Conservation (phyloP, 306 rosid species). For the Begonia peltatifolia region DNA sequence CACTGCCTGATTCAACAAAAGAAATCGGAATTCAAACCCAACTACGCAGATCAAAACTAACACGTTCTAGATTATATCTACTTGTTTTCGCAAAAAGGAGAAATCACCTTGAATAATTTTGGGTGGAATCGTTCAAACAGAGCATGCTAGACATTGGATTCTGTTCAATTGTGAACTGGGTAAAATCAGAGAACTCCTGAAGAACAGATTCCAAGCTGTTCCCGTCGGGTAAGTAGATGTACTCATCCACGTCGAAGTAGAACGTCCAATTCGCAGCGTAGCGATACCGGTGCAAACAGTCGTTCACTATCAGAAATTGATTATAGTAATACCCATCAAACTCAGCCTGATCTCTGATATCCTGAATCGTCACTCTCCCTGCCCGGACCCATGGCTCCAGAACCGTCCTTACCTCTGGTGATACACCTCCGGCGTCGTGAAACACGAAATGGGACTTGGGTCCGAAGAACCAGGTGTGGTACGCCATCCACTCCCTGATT, state of each 20-base stretch:
- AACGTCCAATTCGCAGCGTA: slow-evolving; percentile 25
- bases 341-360: slow-evolving; percentile 22
- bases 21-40: no score
- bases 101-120: slow-evolving; percentile 13
- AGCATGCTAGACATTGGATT: slow-evolving; percentile 27
- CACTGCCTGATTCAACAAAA: slow-evolving; percentile 17
- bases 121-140: slow-evolving; percentile 21
- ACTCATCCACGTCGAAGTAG: slow-evolving; percentile 31
- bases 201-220: slow-evolving; percentile 18
- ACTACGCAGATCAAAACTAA: neutral
- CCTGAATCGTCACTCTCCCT: slow-evolving; percentile 22
- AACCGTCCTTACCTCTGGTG: slow-evolving; percentile 19
- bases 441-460: slow-evolving; percentile 27
- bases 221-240: slow-evolving; percentile 21
- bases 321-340: slow-evolving; percentile 28
- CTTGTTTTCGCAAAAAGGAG: neutral
- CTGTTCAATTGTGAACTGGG: slow-evolving; percentile 29
- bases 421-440: slow-evolving; percentile 29
- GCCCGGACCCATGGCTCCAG: slow-evolving; percentile 27
- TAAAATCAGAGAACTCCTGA: slow-evolving; percentile 14
- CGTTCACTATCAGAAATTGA: slow-evolving; percentile 31
- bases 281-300: slow-evolving; percentile 22
- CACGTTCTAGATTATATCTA: neutral
- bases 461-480: slow-evolving; percentile 29
- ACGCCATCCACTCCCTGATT: slow-evolving; percentile 30